These are phyloP conservation scores for Auriscalpium vulgare DNA, from an alignment of 768 basidiomycete species.

Conservation along the genomic window DNA sequence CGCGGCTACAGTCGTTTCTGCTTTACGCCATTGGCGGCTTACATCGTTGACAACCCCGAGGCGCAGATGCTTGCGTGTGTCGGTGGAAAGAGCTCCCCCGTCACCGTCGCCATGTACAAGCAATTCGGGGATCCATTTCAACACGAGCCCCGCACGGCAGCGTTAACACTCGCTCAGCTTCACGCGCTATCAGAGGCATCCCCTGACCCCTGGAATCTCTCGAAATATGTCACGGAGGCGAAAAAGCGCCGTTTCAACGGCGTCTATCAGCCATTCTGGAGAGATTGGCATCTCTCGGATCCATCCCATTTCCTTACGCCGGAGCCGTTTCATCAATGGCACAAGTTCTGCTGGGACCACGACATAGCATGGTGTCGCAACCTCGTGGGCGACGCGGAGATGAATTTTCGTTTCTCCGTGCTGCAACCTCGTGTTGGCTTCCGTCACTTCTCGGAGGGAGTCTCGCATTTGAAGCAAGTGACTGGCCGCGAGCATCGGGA, in stretches of 20 bases:
- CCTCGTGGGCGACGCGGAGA: conserved; percentile 23
- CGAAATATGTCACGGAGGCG: not conserved
- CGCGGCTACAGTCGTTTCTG: not conserved
- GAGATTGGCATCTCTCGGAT: not conserved
- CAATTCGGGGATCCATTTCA: conserved; percentile 1
- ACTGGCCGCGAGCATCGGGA: conserved; percentile 33
- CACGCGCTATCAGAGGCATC: not conserved
- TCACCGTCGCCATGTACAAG: not conserved
- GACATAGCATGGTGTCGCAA: conserved; percentile 30
- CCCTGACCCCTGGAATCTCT: not conserved
- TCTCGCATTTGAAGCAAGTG: conserved; percentile 33
- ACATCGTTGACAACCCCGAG: not conserved
- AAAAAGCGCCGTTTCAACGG: not conserved
- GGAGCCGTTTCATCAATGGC: conserved; percentile 32
- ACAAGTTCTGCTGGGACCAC: conserved; percentile 32
- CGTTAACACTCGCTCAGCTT: not conserved
- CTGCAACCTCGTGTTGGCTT: conserved; percentile 29
- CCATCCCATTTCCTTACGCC: conserved; percentile 10
- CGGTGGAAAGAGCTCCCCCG: not conserved
- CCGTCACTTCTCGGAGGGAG: conserved; percentile 31
- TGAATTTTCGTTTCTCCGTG: conserved; percentile 30
- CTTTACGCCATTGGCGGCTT: not conserved
- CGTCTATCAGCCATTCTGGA: not conserved
- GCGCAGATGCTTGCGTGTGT: not conserved
- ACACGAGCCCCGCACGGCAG: not conserved